Conservation (phyloP, 2,329 filamentous ascomycete genomes). For the Curvularia eragrostidis region DNA sequence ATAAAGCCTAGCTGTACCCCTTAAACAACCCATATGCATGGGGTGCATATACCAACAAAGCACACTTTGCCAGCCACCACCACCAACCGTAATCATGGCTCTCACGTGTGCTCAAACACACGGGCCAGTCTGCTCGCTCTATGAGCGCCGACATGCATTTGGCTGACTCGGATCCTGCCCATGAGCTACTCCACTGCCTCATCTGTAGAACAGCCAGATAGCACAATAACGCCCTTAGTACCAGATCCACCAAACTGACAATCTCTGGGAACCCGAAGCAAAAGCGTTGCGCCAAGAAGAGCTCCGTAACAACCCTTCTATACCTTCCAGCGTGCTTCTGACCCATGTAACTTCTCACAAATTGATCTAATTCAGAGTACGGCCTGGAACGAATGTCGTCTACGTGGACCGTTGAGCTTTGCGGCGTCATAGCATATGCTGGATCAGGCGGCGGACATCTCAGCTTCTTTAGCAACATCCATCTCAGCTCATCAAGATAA, state of each 20-base stretch:
- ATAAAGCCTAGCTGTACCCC: slow-evolving; percentile 32
- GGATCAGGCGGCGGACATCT: slow-evolving; percentile 51
- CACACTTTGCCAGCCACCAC: slow-evolving; percentile 15
- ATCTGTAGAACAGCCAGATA: slow-evolving; percentile 34
- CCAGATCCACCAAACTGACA: slow-evolving; percentile 73
- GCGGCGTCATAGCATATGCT: slow-evolving; percentile 44
- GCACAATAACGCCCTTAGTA: slow-evolving; percentile 69
- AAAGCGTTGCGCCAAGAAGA: slow-evolving; percentile 53
- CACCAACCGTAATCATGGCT: slow-evolving; percentile 11
- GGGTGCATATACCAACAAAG: slow-evolving; percentile 19
- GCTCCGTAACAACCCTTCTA: slow-evolving; percentile 47
- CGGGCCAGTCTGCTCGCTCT: neutral
- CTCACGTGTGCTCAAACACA: slow-evolving; percentile 4
- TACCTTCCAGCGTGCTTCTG: slow-evolving; percentile 40
- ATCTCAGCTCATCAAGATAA: slow-evolving; percentile 42
- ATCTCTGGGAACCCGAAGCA: slow-evolving; percentile 48
- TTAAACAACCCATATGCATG: slow-evolving; percentile 40
- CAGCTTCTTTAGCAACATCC: slow-evolving; percentile 47
- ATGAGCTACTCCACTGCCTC: slow-evolving; percentile 15
- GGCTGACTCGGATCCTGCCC: neutral
- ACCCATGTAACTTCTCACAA: slow-evolving; percentile 33
- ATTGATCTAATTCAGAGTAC: slow-evolving; percentile 51
- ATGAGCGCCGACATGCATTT: slow-evolving; percentile 2
- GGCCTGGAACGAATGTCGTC: slow-evolving; percentile 50
- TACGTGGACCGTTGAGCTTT: slow-evolving; percentile 19